A percentile compares a stretch with the other conserved stretches of the same genome.
These are phyloP conservation scores for Tylopilus felleus DNA, from an alignment of 768 basidiomycete species.

Conservation along the genomic window DNA sequence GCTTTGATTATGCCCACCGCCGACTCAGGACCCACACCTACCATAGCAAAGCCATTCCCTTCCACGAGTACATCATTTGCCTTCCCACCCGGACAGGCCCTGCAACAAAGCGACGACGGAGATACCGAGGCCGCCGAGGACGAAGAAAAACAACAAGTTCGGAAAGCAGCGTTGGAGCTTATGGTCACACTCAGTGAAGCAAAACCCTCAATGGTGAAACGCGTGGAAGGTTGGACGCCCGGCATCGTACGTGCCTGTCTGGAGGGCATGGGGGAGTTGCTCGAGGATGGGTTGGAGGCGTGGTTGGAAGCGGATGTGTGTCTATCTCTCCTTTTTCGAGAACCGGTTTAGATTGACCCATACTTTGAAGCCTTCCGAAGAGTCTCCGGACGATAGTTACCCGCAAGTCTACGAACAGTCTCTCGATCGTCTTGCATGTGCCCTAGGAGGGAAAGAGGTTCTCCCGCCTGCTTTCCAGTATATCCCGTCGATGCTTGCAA, in stretches of 20 bases:
- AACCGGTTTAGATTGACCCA: neutral
- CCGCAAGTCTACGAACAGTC: conserved; percentile 81
- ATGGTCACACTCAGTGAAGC: conserved; percentile 81
- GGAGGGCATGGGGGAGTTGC: conserved; percentile 79
- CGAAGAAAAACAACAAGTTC: conserved; percentile 66
- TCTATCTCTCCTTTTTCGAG: conserved; percentile 21
- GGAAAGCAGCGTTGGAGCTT: conserved; percentile 76
- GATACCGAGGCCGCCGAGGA: conserved; percentile 43
- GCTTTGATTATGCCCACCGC: conserved; percentile 64
- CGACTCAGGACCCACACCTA: conserved; percentile 52
- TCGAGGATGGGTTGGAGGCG: conserved; percentile 51
- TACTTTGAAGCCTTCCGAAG: conserved; percentile 53
- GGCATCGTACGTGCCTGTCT: conserved; percentile 71
- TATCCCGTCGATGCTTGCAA: conserved; percentile 78
- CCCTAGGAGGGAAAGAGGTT: conserved; percentile 70
- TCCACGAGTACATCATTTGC: conserved; percentile 34
- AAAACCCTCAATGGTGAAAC: conserved; percentile 62
- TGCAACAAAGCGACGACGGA: conserved; percentile 29
- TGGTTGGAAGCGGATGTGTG: conserved; percentile 80
- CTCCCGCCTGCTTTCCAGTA: conserved; percentile 79
- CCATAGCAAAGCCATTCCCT: conserved; percentile 45
- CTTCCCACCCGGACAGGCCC: conserved; percentile 36
- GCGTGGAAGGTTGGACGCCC: conserved; percentile 67
- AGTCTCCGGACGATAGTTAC: conserved; percentile 58
- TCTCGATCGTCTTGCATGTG: conserved; percentile 77